Evolutionary conservation across 1,284 basidiomycete species (phyloP).

Genomic region (Leccinum subrobustum): DNA sequence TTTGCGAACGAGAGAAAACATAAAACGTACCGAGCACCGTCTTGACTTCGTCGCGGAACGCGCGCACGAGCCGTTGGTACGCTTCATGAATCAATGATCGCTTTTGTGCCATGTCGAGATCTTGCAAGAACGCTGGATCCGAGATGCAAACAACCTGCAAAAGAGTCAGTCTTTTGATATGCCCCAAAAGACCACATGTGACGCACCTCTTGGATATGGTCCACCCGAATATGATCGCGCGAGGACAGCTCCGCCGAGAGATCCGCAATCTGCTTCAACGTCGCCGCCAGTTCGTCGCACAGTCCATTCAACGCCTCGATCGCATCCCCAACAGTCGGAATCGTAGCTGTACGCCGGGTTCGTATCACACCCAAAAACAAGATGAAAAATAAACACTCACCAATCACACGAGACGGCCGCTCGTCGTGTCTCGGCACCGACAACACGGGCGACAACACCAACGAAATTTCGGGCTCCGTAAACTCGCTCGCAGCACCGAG

Average conservation of each 20-base stretch:
- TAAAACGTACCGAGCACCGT: conserved; percentile 48
- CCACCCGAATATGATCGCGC: conserved; percentile 66
- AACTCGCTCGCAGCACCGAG: conserved; percentile 58
- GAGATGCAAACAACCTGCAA: conserved; percentile 55
- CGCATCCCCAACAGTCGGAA: conserved; percentile 77
- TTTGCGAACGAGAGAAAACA: not conserved
- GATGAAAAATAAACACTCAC: conserved; percentile 34
- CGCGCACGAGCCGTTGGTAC: conserved; percentile 48
- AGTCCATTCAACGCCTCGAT: conserved; percentile 65
- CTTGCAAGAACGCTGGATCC: conserved; percentile 54
- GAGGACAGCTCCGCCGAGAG: conserved; percentile 70
- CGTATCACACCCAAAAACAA: conserved; percentile 29
- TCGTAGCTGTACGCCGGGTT: conserved; percentile 45
- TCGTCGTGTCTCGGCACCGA: conserved; percentile 49
- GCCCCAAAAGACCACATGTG: not conserved
- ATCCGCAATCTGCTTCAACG: conserved; percentile 65
- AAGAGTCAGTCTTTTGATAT: not conserved
- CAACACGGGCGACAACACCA: conserved; percentile 63
- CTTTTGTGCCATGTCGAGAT: conserved; percentile 68
- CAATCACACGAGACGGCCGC: conserved; percentile 40
- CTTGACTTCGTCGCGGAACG: conserved; percentile 48
- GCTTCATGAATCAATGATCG: conserved; percentile 61
- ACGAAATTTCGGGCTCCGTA: conserved; percentile 68
- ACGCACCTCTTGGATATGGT: conserved; percentile 69
- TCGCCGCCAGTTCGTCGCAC: conserved; percentile 56